Percentiles rank a stretch among this genome's conserved stretches.
Conservation (phyloP, 768 basidiomycete genomes). For the Kwoniella dendrophila region DNA sequence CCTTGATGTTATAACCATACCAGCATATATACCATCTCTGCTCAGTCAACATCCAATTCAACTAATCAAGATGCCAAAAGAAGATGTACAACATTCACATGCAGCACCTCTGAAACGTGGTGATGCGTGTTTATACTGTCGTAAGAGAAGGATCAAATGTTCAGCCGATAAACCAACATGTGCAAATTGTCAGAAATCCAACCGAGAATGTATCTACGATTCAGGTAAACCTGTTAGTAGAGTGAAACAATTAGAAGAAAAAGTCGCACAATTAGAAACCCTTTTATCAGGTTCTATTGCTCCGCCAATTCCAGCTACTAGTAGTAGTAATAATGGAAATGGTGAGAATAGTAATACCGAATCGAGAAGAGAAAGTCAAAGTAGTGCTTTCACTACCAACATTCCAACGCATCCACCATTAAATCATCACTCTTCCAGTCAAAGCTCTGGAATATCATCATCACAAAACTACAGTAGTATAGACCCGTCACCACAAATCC, state of each 20-base stretch:
- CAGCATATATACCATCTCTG: no score
- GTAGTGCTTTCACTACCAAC: neutral
- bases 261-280: constrained; percentile 43
- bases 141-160: constrained; percentile 46
- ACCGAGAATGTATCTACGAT: constrained; percentile 47
- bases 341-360: no score
- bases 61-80: constrained; percentile 23
- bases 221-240: constrained; percentile 46
- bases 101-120: constrained; percentile 39
- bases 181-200: constrained; percentile 40
- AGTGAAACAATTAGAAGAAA: constrained; percentile 51
- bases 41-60: no score
- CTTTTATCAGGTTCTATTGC: constrained; percentile 25
- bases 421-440: constrained; percentile 23
- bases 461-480: no score
- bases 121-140: constrained; percentile 49
- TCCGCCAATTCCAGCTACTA: neutral
- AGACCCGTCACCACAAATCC: no score
- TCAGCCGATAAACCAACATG: constrained; percentile 44
- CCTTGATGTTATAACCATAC: no score
- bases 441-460: no score
- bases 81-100: constrained; percentile 8
- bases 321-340: neutral
- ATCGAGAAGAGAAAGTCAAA: neutral
- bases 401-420: constrained; percentile 12